These are phyloP conservation scores for Globisporangium nodosum DNA, from an alignment of 352 stramenopile genomes.

Conservation along the genomic window DNA sequence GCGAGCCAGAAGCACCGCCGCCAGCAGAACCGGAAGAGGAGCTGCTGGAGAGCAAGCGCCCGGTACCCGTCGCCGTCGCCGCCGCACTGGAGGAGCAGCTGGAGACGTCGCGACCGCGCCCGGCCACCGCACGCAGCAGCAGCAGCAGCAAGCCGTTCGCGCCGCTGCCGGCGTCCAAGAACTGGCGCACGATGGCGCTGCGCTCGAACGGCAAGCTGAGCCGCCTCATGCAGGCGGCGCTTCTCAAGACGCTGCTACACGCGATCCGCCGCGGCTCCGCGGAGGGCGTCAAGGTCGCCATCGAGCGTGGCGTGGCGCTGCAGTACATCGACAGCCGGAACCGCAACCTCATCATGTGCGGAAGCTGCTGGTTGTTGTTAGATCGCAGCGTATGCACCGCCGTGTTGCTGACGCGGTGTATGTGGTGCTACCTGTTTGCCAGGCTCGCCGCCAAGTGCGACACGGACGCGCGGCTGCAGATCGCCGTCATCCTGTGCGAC, in stretches of 20 bases:
- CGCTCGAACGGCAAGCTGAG: conserved; percentile 62
- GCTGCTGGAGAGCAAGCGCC: conserved; percentile 4
- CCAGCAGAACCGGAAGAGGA: conserved; percentile 1
- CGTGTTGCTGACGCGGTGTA: neutral
- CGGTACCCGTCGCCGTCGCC: neutral
- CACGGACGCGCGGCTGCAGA: conserved; percentile 70
- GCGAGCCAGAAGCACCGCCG: neutral
- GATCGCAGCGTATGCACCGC: neutral
- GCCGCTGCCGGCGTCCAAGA: conserved; percentile 35
- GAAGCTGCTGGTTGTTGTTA: neutral
- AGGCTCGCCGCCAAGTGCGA: conserved; percentile 78
- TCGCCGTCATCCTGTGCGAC: conserved; percentile 81
- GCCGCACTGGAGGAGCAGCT: neutral
- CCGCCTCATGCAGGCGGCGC: conserved; percentile 69
- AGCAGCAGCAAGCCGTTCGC: conserved; percentile 30
- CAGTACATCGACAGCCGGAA: conserved; percentile 71
- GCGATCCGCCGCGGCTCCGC: conserved; percentile 71
- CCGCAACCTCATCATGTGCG: conserved; percentile 81
- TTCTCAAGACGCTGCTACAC: conserved; percentile 83
- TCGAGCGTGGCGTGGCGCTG: conserved; percentile 73
- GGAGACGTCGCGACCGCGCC: neutral
- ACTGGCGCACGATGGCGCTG: conserved; percentile 44
- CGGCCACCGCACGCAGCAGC: neutral
- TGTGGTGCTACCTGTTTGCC: neutral
- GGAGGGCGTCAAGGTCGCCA: conserved; percentile 79